Conservation (phyloP, 2,329 filamentous ascomycete genomes). For the Setomelanomma holmii region DNA sequence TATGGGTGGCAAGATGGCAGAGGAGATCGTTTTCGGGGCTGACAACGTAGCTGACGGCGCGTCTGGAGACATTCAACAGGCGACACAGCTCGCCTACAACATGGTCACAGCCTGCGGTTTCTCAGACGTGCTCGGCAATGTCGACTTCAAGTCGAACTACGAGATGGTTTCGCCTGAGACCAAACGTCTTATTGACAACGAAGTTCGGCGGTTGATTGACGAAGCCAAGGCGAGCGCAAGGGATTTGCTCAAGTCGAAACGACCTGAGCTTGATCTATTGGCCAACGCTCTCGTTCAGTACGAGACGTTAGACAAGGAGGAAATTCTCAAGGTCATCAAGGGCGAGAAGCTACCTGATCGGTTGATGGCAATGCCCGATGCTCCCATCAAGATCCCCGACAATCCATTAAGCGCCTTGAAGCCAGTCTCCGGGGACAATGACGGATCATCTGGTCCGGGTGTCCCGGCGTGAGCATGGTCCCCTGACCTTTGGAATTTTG, state of each 20-base stretch:
- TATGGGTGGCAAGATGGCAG: slow-evolving; percentile 86
- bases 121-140: slow-evolving; percentile 84
- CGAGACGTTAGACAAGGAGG: slow-evolving; percentile 86
- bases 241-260: slow-evolving; percentile 73
- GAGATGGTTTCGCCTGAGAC: slow-evolving; percentile 83
- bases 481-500: neutral
- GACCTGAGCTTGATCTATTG: slow-evolving; percentile 84
- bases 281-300: slow-evolving; percentile 92
- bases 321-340: slow-evolving; percentile 87
- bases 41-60: slow-evolving; percentile 92
- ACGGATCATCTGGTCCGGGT: slow-evolving; percentile 20
- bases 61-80: slow-evolving; percentile 79
- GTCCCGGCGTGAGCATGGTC: slow-evolving; percentile 25
- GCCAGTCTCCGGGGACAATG: slow-evolving; percentile 26
- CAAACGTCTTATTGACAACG: slow-evolving; percentile 82
- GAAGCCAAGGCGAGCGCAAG: slow-evolving; percentile 79
- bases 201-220: slow-evolving; percentile 84
- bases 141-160: slow-evolving; percentile 85
- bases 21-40: slow-evolving; percentile 90
- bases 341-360: slow-evolving; percentile 82
- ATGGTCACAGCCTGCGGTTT: slow-evolving; percentile 93
- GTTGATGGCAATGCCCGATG: slow-evolving; percentile 62
- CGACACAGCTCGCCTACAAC: slow-evolving; percentile 81
- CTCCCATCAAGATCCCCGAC: slow-evolving; percentile 73
- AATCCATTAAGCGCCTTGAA: slow-evolving; percentile 25